Evolutionary conservation across 495 filamentous ascomycete species (phyloP), one percentile per base, ranked within the genome.

Genomic region (Penicillium herquei): DNA sequence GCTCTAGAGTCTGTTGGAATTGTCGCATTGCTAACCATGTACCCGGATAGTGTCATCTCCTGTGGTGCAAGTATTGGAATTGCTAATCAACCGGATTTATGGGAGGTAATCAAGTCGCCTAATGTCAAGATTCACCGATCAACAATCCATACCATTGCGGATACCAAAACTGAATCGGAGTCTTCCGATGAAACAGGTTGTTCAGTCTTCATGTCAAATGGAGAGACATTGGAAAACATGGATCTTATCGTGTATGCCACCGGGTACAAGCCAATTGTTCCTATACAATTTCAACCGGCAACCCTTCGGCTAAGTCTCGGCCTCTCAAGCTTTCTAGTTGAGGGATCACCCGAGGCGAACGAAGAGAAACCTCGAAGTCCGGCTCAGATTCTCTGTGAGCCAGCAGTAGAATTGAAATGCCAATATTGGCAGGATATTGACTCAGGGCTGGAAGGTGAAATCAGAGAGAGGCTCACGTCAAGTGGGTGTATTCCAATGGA

Each of bases 241-340:
- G 67, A 70, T 30, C 53, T 72, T 2, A 58, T 67, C 12, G 47
- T 70, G 3, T 62, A 72, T 44, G 67, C 69, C 44, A 59, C 87
- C 77, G 26, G 89, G 84, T 70, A 64, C 63, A 32, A 82, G 83
- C 58, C 87, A 84, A 57, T 70, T 81, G 21, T 86, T 53, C 88
- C 89, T 0, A 75, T 81, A 10, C 71, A 86, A 4, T 75, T 74
- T 32, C 46, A 66, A 26, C 78, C 71, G 14, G 68, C 67, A 0
- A 57, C 18, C 34, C 48, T 70, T 21, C 66, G 67, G 32, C 48
- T 54, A 10, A 46, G 13, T 8, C 59, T 72, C 48, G 59, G 64
- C 11, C 31, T 69, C 34, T 58, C 58, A 0, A 54, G 56, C 4
- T 16, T 59, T 21, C 35, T 60, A 1, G 6, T 6, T 4, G 0